Evolutionary conservation across 2,329 filamentous ascomycete genomes (phyloP), one percentile per base, ranked within the genome.

Genomic region (Trematosphaeria pertusa): DNA sequence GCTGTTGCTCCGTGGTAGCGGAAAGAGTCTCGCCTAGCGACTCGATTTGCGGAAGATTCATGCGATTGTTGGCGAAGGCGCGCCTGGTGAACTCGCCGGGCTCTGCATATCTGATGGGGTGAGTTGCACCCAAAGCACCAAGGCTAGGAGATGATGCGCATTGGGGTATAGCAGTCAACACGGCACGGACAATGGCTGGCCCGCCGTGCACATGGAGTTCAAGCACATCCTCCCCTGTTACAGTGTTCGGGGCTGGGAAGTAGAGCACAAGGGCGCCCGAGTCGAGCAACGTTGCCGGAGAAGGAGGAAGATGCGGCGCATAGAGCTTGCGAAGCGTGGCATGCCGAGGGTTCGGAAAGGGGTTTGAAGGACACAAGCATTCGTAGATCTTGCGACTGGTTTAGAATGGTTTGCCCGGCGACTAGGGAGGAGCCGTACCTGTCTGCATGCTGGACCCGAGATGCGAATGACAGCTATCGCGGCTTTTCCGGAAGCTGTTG

Each of bases 161-260:
- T 33, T 73, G 73, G 0, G 88, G 81, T 46, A 99, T 89, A 4
- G 91, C 91, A 18, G 82, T 75, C 2, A 99, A 78, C 0, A 97
- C 88, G 1, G 93, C 90, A 64, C 89, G 91, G 34, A 97, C 87
- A 5, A 94, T 91, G 2, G 94, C 94, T 2, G 86, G 81, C 0
- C 94, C 93, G 20, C 94, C 94, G 64, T 99, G 94, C n/a, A 97
- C 82, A 62, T 99, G 94, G 4, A 99, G 74, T 69, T 99, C 94
- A 2, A 99, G 81, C 1, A 97, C 80, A 65, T 97, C 91, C 68
- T 97, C 92, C 21, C 94, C 94, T 0, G 94, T 99, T 7, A 90
- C 91, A 0, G 91, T 96, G 37, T 83, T 82, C 0, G 93, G 92
- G 0, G 77, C 80, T 0, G 90, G 88, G 57, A 97, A 96, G 73